Base-by-base conservation (phyloP, 352 stramenopile genomes). In the Phytophthora gonapodyides region DNA sequence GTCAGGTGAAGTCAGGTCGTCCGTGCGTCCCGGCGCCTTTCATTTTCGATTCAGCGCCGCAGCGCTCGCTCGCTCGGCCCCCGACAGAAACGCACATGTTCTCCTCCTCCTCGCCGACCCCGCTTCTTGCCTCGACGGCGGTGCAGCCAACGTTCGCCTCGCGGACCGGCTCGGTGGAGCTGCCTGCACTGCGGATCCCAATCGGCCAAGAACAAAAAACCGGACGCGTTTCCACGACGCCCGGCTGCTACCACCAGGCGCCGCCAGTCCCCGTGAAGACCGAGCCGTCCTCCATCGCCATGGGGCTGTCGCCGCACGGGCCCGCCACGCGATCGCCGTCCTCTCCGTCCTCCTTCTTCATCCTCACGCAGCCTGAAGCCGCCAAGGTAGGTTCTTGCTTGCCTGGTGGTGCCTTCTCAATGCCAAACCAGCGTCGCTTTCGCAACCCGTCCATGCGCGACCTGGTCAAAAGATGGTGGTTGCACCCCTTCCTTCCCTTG, bases 331-430 rank as follows among this genome's bases (percentile, higher is more conserved):
- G 69, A 9, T 83, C 75, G 3, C 75, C 75, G 12, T 81, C 71
- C 10, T 83, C 75, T 1, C 75, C 75, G 1, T 75, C 69, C 16
- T 73, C 71, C 11, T 83, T 83, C 66, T 80, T 81, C 54, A 55
- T 83, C 66, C 79, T 81, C 54, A 55, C 60, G 11, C 64, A 73
- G 27, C 42, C 65, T 5, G 72, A 80, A 15, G 64, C 67, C 13
- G 57, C 49, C 16, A 70, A 70, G 71, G 71, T 79, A 69, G 17
- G 63, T 21, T 13, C 16, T 35, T 11, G 9, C 1, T 12, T 19
- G 34, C 13, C n/a, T 41, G 17, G 11, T 34, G 4, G 24, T 4
- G 24, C 24, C 24, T 27, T 27, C 24, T 27, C 16, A 16, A 41
- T 46, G 12, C 33, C 16, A 49, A 35, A 5, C 35, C 38, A 48